Percentiles rank a stretch among this genome's conserved stretches.
Evolutionary conservation across 2,329 filamentous ascomycete species (phyloP).

Genomic region (Bipolaris bicolor): DNA sequence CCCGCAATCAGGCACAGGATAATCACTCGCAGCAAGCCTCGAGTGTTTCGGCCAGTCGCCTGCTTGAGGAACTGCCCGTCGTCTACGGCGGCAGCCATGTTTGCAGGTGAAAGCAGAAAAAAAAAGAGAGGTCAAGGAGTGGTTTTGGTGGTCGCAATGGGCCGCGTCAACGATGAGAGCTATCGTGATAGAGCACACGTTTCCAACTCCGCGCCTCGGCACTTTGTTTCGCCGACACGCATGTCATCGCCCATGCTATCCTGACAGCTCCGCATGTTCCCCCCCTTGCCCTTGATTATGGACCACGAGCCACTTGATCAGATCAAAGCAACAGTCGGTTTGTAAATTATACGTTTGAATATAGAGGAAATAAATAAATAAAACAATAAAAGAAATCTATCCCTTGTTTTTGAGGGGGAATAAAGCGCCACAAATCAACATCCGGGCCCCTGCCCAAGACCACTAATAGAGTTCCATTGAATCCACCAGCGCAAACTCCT

Average conservation of each 20-base stretch:
- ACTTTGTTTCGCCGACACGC: conserved; percentile 29
- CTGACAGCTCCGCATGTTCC: neutral
- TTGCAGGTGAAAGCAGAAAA: conserved; percentile 26
- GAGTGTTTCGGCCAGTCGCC: conserved; percentile 78
- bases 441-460: neutral
- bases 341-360: neutral
- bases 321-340: neutral
- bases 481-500: neutral
- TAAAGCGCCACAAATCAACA: neutral
- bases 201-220: conserved; percentile 32
- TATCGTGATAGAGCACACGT: conserved; percentile 36
- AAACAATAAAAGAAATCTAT: neutral
- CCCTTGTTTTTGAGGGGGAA: neutral
- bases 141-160: conserved; percentile 36
- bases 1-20: conserved; percentile 92
- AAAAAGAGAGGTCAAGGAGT: conserved; percentile 25
- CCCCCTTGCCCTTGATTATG: neutral
- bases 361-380: too few species aligned
- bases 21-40: conserved; percentile 83
- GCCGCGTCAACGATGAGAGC: conserved; percentile 41
- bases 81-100: conserved; percentile 48
- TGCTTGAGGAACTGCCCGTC: conserved; percentile 70
- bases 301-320: neutral
- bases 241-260: conserved; percentile 9
- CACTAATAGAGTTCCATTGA: neutral